phyloP scores from a whole-genome alignment of 2,329 filamentous ascomycete species.

The Aureobasidium sp. region DNA sequence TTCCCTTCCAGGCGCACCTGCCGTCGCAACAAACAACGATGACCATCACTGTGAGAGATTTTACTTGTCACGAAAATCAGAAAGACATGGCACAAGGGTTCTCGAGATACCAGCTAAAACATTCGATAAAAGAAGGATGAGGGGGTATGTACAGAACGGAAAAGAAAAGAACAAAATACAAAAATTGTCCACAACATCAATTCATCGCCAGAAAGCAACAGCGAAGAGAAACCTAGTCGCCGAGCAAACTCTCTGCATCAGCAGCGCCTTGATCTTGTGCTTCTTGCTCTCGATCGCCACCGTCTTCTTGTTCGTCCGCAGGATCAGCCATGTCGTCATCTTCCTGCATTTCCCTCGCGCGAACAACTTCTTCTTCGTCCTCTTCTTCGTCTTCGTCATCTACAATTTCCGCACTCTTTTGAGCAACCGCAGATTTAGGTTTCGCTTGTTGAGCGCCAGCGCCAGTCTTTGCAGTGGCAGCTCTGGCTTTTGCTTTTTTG shows the following conservation, averaged over 20 bases:
- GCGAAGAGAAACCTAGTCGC: slow-evolving; percentile 4
- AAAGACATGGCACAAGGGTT: too few relatives aligned
- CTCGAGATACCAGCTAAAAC: not conserved
- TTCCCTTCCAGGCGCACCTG: too few relatives aligned
- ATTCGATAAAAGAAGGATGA: not conserved
- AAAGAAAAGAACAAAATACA: not conserved
- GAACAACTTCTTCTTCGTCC: slow-evolving; percentile 18
- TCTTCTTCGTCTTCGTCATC: slow-evolving; percentile 19
- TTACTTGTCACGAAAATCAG: too few relatives aligned
- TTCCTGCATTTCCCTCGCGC: slow-evolving; percentile 29
- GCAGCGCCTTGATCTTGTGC: slow-evolving; percentile 24
- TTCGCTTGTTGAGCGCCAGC: not conserved
- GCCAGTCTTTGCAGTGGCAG: not conserved
- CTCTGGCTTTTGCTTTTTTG: slow-evolving; percentile 33
- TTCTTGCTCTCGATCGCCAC: slow-evolving; percentile 21
- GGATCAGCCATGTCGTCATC: slow-evolving; percentile 26
- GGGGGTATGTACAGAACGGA: not conserved
- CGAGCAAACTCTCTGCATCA: slow-evolving; percentile 19
- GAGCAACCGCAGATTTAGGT: slow-evolving; percentile 9
- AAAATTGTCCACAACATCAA: not conserved
- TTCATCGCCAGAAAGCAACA: not conserved
- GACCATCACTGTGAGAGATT: too few relatives aligned
- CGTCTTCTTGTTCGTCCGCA: slow-evolving; percentile 18
- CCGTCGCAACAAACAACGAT: too few relatives aligned
- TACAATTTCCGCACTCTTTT: slow-evolving; percentile 26